Percentiles rank a stretch among this genome's conserved stretches.
Conservation (phyloP, 164 flowering plant species). For the Saururus chinensis region DNA sequence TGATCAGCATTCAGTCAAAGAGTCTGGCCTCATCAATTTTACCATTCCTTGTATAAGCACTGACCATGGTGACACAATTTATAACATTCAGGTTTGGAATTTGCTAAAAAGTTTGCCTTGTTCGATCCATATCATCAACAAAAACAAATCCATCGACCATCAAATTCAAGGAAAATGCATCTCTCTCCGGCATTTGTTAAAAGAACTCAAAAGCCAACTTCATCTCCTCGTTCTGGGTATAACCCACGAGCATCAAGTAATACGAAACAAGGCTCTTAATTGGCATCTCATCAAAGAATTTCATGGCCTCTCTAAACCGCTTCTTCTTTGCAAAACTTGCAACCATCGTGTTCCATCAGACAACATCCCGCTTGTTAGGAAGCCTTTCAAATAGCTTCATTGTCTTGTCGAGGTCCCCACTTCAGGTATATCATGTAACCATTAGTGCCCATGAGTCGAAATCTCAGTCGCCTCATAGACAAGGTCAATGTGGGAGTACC, state of each 20-base stretch:
- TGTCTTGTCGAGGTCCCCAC: slow-evolving; percentile 11
- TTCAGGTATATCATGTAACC: slow-evolving; percentile 11
- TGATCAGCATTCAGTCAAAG: slow-evolving; percentile 5
- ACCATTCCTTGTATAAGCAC: too few species aligned
- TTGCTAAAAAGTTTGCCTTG: slow-evolving; percentile 5
- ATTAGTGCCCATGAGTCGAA: slow-evolving; percentile 17
- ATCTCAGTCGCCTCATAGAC: slow-evolving; percentile 7
- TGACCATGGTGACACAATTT: slow-evolving; percentile 16
- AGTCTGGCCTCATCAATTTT: slow-evolving; percentile 1
- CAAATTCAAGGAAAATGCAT: slow-evolving; percentile 16
- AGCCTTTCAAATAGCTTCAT: slow-evolving; percentile 11
- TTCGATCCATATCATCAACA: slow-evolving; percentile 9
- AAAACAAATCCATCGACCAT: slow-evolving; percentile 13
- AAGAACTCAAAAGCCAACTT: slow-evolving; percentile 8
- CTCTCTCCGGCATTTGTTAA: slow-evolving; percentile 7
- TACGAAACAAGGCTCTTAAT: slow-evolving; percentile 7
- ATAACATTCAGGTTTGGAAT: slow-evolving; percentile 8
- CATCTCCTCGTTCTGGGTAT: slow-evolving; percentile 14
- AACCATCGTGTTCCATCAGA: slow-evolving; percentile 13
- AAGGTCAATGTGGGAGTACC: too few species aligned
- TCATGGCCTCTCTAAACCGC: slow-evolving; percentile 5
- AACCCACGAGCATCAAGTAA: slow-evolving; percentile 13
- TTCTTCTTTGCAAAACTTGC: slow-evolving; percentile 10
- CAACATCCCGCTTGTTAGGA: slow-evolving; percentile 9
- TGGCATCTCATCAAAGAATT: slow-evolving; percentile 11